Conservation (phyloP, 495 filamentous ascomycete genomes). For the Hypomontagnella submonticulosa region DNA sequence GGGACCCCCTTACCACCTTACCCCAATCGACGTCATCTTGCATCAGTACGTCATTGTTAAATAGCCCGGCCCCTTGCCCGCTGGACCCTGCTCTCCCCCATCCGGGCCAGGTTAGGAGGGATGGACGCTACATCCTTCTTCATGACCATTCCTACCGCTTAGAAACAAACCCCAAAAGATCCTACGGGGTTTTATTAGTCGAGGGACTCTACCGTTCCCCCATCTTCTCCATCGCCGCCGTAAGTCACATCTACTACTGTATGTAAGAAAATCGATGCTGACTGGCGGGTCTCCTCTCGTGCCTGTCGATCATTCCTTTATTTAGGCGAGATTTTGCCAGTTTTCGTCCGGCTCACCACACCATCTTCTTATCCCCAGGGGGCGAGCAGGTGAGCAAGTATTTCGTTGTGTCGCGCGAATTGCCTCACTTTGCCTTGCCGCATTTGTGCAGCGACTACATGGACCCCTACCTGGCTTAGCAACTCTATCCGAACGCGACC, state of each 20-base stretch:
- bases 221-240: slow-evolving; percentile 7
- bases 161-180: slow-evolving; percentile 18
- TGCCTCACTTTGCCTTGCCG: slow-evolving; percentile 10
- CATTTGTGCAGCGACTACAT: background rate
- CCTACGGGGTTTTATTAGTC: background rate
- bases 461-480: too few relatives aligned
- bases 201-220: background rate
- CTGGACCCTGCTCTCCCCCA: slow-evolving; percentile 15
- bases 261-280: slow-evolving; percentile 8
- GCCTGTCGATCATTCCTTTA: slow-evolving; percentile 34
- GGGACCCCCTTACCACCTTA: background rate
- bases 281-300: slow-evolving; percentile 29
- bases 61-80: background rate
- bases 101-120: slow-evolving; percentile 1
- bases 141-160: background rate
- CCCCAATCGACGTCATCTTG: slow-evolving; percentile 34
- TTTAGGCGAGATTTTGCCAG: slow-evolving; percentile 30
- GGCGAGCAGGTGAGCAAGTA: background rate
- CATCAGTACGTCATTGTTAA: slow-evolving; percentile 23
- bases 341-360: background rate
- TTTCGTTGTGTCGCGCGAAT: slow-evolving; percentile 17
- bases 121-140: too few relatives aligned
- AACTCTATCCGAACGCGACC: too few relatives aligned
- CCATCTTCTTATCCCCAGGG: too few relatives aligned
- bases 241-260: slow-evolving; percentile 22